A percentile compares a stretch with the other conserved stretches of the same genome.
These are phyloP conservation scores for Aspergillus sojae DNA, from an alignment of 2,329 filamentous ascomycete genomes.

Conservation along the genomic window DNA sequence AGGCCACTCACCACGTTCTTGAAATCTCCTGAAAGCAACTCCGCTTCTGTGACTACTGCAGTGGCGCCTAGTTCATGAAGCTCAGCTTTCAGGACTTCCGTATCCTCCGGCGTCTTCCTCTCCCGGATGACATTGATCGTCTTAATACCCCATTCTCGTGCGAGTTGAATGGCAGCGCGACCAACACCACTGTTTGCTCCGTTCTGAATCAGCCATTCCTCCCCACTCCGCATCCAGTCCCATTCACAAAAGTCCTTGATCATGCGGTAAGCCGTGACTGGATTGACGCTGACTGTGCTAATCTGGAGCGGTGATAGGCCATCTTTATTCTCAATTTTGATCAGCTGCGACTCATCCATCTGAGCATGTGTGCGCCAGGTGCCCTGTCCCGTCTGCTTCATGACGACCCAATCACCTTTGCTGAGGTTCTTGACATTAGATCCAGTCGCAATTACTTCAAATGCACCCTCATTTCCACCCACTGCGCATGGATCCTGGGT, in stretches of 20 bases:
- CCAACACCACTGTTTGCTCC: conserved; percentile 94
- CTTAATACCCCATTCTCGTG: conserved; percentile 79
- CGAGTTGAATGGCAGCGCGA: conserved; percentile 86
- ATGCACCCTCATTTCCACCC: conserved; percentile 79
- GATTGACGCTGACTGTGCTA: conserved; percentile 88
- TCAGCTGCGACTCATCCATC: conserved; percentile 61
- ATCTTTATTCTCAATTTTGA: conserved; percentile 70
- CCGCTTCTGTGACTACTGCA: conserved; percentile 63
- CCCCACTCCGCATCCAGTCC: conserved; percentile 57
- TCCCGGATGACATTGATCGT: conserved; percentile 88
- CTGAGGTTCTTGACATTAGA: conserved; percentile 62
- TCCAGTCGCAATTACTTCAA: conserved; percentile 78
- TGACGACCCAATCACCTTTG: conserved; percentile 92
- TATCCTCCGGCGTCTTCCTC: conserved; percentile 65
- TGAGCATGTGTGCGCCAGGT: conserved; percentile 94
- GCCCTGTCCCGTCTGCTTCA: conserved; percentile 78
- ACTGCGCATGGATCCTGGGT: conserved; percentile 72
- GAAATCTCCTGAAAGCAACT: conserved; percentile 52
- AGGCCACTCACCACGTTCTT: conserved; percentile 61
- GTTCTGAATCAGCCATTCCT: conserved; percentile 96
- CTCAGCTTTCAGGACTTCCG: conserved; percentile 64
- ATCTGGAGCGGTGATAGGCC: conserved; percentile 76
- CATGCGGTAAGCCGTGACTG: conserved; percentile 92
- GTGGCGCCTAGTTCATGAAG: conserved; percentile 64
- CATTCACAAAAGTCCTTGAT: conserved; percentile 72